phyloP scores from a whole-genome alignment of 768 basidiomycete genomes.

The Rhizopogon vesiculosus region DNA sequence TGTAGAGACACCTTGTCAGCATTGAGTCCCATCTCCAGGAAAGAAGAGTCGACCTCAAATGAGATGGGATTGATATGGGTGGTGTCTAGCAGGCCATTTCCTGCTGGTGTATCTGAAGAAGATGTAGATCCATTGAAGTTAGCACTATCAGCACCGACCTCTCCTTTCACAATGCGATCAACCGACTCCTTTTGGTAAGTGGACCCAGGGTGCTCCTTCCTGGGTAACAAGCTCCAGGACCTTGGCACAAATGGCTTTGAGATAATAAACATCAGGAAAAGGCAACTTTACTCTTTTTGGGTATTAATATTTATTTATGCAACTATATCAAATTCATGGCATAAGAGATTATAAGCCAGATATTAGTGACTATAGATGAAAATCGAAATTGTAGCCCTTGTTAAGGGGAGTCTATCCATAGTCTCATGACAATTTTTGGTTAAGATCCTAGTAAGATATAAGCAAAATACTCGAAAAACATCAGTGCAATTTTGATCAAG shows the following conservation, averaged over 20 bases:
- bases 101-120: slow-evolving; percentile 4
- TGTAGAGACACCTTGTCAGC: slow-evolving; percentile 5
- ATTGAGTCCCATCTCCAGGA: slow-evolving; percentile 13
- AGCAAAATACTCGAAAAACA: no score
- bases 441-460: no score
- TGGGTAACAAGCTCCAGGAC: slow-evolving; percentile 37
- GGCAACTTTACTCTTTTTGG: no score
- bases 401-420: neutral
- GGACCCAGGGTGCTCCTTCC: slow-evolving; percentile 39
- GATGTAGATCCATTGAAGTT: slow-evolving; percentile 20
- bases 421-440: no score
- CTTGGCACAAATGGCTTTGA: no score
- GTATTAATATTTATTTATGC: no score
- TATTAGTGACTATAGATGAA: no score
- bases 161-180: slow-evolving; percentile 38
- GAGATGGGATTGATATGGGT: slow-evolving; percentile 34
- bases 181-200: slow-evolving; percentile 37
- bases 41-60: slow-evolving; percentile 10
- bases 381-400: no score
- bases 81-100: slow-evolving; percentile 36
- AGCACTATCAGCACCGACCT: slow-evolving; percentile 35
- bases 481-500: no score
- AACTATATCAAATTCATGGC: no score
- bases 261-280: no score
- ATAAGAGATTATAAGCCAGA: no score